A percentile compares a stretch with the other conserved stretches of the same genome.
Evolutionary conservation across 768 basidiomycete species (phyloP).

Genomic region (Leucosporidium yakuticum): DNA sequence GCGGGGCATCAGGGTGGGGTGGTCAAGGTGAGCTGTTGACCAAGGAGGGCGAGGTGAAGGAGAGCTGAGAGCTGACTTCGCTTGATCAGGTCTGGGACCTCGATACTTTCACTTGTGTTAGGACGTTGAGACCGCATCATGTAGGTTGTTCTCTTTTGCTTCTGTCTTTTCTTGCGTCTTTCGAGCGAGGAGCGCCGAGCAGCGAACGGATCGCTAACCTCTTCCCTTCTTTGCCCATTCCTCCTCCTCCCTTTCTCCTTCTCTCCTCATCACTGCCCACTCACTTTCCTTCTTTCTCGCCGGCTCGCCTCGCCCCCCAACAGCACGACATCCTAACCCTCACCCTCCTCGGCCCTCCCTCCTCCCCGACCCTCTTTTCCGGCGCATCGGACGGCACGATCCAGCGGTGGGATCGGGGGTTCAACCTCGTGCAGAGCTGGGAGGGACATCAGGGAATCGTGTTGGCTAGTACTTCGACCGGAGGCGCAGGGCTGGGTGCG

Average conservation of each 20-base stretch:
- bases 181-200: too few relatives aligned
- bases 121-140: conserved; percentile 81
- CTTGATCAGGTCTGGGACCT: conserved; percentile 56
- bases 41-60: background rate
- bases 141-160: conserved; percentile 48
- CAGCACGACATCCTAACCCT: conserved; percentile 74
- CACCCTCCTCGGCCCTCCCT: conserved; percentile 53
- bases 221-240: background rate
- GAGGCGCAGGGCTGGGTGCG: too few relatives aligned
- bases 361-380: conserved; percentile 49
- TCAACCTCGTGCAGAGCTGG: conserved; percentile 80
- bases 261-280: too few relatives aligned
- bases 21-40: conserved; percentile 56
- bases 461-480: conserved; percentile 43
- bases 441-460: conserved; percentile 71
- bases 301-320: background rate
- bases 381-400: conserved; percentile 58
- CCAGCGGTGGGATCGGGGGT: conserved; percentile 74
- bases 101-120: conserved; percentile 76
- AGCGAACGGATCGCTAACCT: background rate
- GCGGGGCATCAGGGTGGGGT: conserved; percentile 93
- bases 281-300: too few relatives aligned
- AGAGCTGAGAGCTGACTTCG: background rate
- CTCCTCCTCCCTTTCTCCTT: too few relatives aligned
- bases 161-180: too few relatives aligned